These are phyloP conservation scores for Scopulariopsis brevicaulis DNA, from an alignment of 2,329 filamentous ascomycete genomes.

Conservation along the genomic window DNA sequence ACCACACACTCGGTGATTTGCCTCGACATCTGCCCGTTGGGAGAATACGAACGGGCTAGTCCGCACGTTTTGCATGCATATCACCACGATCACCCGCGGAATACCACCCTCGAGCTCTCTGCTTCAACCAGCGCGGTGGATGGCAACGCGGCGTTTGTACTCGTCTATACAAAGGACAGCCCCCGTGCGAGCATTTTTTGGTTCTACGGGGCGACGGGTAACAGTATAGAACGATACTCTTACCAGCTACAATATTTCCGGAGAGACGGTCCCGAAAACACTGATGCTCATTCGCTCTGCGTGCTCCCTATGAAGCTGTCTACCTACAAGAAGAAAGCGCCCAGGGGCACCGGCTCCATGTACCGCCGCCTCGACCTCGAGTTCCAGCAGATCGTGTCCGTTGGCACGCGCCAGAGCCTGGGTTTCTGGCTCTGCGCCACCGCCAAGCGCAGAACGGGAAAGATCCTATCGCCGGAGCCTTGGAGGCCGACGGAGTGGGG, in stretches of 20 bases:
- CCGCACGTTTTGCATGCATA: neutral
- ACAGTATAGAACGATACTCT: neutral
- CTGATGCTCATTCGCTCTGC: constrained; percentile 13
- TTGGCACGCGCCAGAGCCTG: constrained; percentile 30
- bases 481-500: neutral
- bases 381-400: constrained; percentile 34
- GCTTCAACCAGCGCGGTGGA: neutral
- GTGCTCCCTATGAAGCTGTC: constrained; percentile 16
- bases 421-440: constrained; percentile 24
- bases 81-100: neutral
- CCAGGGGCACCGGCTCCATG: constrained; percentile 12
- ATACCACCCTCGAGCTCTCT: neutral
- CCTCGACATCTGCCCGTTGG: constrained; percentile 1
- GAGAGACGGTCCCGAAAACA: constrained; percentile 4
- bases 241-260: constrained; percentile 10
- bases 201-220: neutral
- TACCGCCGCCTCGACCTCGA: constrained; percentile 21
- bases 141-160: neutral
- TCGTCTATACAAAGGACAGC: neutral
- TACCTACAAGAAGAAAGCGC: constrained; percentile 1
- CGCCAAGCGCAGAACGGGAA: constrained; percentile 3
- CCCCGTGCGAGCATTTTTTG: neutral
- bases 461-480: neutral
- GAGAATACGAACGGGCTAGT: neutral
- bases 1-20: constrained; percentile 6